Evolutionary conservation across 805 yeast genomes (phyloP).

Genomic region (Saccharomycopsis olivae): DNA sequence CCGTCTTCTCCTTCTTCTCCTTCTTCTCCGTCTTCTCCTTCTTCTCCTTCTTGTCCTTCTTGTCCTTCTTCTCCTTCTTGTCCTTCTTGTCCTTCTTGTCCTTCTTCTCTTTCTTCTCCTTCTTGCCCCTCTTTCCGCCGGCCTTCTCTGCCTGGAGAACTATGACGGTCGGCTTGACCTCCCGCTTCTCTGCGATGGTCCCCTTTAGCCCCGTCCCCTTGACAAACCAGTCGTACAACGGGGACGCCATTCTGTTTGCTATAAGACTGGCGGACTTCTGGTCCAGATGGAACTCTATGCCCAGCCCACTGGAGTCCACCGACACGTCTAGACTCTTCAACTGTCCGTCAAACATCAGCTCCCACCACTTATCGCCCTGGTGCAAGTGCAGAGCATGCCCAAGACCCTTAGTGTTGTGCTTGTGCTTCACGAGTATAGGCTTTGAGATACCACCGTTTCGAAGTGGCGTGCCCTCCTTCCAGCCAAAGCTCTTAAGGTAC

Average conservation of each 20-base stretch:
- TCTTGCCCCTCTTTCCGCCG: background rate
- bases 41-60: constrained; percentile 8
- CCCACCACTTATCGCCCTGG: constrained; percentile 96
- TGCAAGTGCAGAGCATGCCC: constrained; percentile 53
- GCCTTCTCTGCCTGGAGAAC: background rate
- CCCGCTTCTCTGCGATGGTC: constrained; percentile 31
- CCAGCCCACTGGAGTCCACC: constrained; percentile 20
- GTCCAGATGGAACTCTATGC: constrained; percentile 44
- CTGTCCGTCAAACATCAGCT: constrained; percentile 86
- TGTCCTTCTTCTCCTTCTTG: constrained; percentile 8
- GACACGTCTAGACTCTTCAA: constrained; percentile 61
- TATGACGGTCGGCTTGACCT: constrained; percentile 6
- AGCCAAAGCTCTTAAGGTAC: constrained; percentile 72
- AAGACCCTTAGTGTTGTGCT: constrained; percentile 81
- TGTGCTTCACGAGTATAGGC: constrained; percentile 84
- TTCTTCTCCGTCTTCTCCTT: background rate
- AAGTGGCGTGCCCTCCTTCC: constrained; percentile 87
- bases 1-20: constrained; percentile 1
- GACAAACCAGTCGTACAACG: constrained; percentile 78
- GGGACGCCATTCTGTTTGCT: constrained; percentile 46
- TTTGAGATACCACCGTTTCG: constrained; percentile 68
- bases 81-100: constrained; percentile 20
- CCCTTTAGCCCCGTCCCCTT: constrained; percentile 80
- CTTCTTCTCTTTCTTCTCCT: constrained; percentile 19
- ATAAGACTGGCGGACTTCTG: constrained; percentile 37